These are phyloP conservation scores for Aristolochia contorta DNA, from an alignment of 164 flowering plant genomes.

Conservation along the genomic window DNA sequence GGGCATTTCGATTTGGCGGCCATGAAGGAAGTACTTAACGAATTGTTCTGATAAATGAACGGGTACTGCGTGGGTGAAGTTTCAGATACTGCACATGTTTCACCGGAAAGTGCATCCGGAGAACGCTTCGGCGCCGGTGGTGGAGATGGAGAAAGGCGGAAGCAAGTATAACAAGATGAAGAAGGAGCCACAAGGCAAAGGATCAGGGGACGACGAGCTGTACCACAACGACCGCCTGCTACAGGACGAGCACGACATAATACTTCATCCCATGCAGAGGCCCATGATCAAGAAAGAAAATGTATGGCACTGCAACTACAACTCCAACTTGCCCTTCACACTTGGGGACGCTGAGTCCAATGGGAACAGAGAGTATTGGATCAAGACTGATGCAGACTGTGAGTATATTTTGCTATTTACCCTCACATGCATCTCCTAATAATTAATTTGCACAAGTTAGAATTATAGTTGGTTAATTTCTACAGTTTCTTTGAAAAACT, in stretches of 20 bases:
- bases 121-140: constrained; percentile 17
- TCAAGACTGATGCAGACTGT: constrained; percentile 92
- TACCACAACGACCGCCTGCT: constrained; percentile 16
- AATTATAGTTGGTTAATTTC: too few relatives aligned
- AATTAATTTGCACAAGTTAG: too few relatives aligned
- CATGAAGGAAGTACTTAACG: too few relatives aligned
- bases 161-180: constrained; percentile 22
- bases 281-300: constrained; percentile 20
- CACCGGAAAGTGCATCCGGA: constrained; percentile 88
- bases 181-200: constrained; percentile 16
- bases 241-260: constrained; percentile 25
- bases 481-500: too few relatives aligned
- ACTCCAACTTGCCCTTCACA: constrained; percentile 24
- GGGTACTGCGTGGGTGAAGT: too few relatives aligned
- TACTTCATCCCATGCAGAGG: constrained; percentile 20
- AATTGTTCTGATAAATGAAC: too few relatives aligned
- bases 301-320: constrained; percentile 29
- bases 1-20: too few relatives aligned
- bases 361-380: constrained; percentile 72
- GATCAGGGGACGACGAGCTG: constrained; percentile 12
- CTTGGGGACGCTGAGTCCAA: constrained; percentile 32
- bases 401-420: constrained; percentile 27
- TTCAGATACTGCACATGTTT: constrained; percentile 76
- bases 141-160: constrained; percentile 21
- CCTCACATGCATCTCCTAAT: too few relatives aligned